These are phyloP conservation scores for Magnolia changhungtana DNA, from an alignment of 164 flowering plant species.

Conservation along the genomic window DNA sequence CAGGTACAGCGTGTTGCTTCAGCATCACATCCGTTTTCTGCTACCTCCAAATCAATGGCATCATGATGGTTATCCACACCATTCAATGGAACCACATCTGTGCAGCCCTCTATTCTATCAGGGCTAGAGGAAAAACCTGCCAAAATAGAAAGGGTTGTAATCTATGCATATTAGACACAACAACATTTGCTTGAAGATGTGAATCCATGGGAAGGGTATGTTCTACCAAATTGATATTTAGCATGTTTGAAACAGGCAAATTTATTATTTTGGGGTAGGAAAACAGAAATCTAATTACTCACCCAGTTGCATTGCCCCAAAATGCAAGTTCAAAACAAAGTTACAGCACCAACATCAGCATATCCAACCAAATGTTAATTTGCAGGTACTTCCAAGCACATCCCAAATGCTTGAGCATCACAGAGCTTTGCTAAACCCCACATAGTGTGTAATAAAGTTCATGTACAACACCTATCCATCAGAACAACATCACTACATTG, in stretches of 20 bases:
- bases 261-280: neutral
- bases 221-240: too few species aligned
- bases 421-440: too few species aligned
- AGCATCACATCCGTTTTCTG: conserved; percentile 15
- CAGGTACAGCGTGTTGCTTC: conserved; percentile 34
- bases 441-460: too few species aligned
- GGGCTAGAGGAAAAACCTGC: conserved; percentile 18
- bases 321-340: neutral
- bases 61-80: conserved; percentile 12
- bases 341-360: neutral
- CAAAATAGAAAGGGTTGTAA: neutral
- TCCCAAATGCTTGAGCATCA: neutral
- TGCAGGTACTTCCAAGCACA: neutral
- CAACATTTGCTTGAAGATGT: neutral
- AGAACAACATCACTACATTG: too few species aligned
- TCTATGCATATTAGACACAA: neutral
- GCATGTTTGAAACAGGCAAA: neutral
- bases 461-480: too few species aligned
- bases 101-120: conserved; percentile 12
- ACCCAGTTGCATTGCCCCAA: neutral
- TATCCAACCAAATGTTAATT: too few species aligned
- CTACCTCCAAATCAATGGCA: conserved; percentile 10
- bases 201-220: neutral
- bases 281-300: neutral
- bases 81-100: conserved; percentile 18